Evolutionary conservation across 2,329 filamentous ascomycete species (phyloP).

Genomic region (Diplodia seriata): DNA sequence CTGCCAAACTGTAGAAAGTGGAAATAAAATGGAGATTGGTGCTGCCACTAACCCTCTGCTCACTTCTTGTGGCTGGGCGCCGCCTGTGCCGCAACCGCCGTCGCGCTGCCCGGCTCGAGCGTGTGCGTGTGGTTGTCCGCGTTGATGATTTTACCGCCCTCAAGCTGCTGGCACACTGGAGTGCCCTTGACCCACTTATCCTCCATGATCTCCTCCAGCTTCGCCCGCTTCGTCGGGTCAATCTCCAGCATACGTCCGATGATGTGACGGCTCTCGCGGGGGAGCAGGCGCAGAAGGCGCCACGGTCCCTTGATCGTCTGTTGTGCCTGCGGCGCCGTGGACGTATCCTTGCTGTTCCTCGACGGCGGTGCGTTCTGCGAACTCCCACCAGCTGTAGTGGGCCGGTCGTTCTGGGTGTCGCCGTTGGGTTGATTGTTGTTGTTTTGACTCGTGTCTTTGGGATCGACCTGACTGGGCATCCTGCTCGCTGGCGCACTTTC

Average conservation of each 20-base stretch:
- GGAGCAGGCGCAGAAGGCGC: slow-evolving; percentile 84
- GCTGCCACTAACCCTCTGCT: neutral
- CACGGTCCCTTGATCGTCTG: slow-evolving; percentile 87
- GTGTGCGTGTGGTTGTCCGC: slow-evolving; percentile 83
- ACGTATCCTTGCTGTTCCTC: slow-evolving; percentile 36
- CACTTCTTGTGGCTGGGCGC: slow-evolving; percentile 37
- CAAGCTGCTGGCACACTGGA: slow-evolving; percentile 80
- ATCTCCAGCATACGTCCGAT: slow-evolving; percentile 92
- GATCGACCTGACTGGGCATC: slow-evolving; percentile 41
- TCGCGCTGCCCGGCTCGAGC: slow-evolving; percentile 71
- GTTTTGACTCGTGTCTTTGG: slow-evolving; percentile 37
- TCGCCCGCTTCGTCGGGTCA: slow-evolving; percentile 81
- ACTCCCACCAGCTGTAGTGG: slow-evolving; percentile 28
- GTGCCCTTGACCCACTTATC: slow-evolving; percentile 91
- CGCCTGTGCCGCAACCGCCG: slow-evolving; percentile 37
- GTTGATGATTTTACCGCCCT: slow-evolving; percentile 73
- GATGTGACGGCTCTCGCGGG: slow-evolving; percentile 87
- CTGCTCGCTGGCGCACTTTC: slow-evolving; percentile 53
- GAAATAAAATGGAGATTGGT: neutral
- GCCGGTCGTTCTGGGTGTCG: slow-evolving; percentile 35
- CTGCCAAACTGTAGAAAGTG: neutral
- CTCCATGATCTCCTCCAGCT: slow-evolving; percentile 81
- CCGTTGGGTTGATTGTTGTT: slow-evolving; percentile 38
- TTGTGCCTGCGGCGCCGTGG: slow-evolving; percentile 64
- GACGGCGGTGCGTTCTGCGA: slow-evolving; percentile 6